Conservation (phyloP, 345 rosid species). For the Aquilaria malaccensis region DNA sequence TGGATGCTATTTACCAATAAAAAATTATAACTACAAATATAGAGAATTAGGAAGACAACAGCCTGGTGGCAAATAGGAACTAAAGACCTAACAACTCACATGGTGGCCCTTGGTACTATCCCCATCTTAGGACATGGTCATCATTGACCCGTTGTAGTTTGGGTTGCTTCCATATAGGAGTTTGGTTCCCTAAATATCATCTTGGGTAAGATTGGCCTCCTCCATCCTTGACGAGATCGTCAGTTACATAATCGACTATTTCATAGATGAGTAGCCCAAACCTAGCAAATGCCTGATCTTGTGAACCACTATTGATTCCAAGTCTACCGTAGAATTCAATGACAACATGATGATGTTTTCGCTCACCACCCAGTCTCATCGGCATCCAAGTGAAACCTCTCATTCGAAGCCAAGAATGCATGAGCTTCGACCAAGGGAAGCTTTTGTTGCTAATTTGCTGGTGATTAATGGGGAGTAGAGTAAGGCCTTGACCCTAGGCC, state of each 20-base stretch:
- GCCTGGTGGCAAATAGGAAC: constrained; percentile 32
- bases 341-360: constrained; percentile 29
- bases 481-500: too few species aligned
- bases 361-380: constrained; percentile 69
- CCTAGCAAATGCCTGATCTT: constrained; percentile 95
- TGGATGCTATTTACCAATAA: neutral
- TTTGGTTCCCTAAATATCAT: constrained; percentile 71
- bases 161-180: constrained; percentile 74
- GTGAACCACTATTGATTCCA: constrained; percentile 89
- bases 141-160: constrained; percentile 43
- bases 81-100: constrained; percentile 16
- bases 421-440: constrained; percentile 32
- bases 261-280: constrained; percentile 80
- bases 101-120: constrained; percentile 32
- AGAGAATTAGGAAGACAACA: constrained; percentile 17
- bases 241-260: constrained; percentile 76
- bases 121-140: constrained; percentile 34
- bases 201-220: constrained; percentile 48
- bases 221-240: constrained; percentile 51
- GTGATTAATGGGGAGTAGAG: too few species aligned
- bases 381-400: constrained; percentile 64
- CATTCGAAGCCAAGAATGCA: constrained; percentile 84
- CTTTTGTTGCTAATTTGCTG: too few species aligned
- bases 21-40: constrained; percentile 1
- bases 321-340: constrained; percentile 49